Percentiles rank a stretch among this genome's conserved stretches.
Evolutionary conservation across 176 grass and related monocot genomes (phyloP).

Genomic region (Rhynchospora pubera): DNA sequence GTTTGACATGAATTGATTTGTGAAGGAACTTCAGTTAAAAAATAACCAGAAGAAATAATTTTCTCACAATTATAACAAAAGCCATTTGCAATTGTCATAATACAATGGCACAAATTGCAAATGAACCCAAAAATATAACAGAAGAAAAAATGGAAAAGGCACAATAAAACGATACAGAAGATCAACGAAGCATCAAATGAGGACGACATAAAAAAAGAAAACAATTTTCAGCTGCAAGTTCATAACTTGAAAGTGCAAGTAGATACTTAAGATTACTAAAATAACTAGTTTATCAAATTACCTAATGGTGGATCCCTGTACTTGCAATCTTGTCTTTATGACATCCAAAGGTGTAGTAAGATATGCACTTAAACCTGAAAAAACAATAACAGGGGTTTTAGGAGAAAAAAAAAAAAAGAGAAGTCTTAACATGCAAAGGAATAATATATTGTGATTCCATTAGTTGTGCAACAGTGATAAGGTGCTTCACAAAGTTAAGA

Average conservation of each 20-base stretch:
- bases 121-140: background rate
- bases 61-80: no score
- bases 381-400: constrained; percentile 11
- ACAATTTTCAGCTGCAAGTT: background rate
- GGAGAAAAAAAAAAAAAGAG: background rate
- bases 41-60: background rate
- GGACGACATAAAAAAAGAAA: background rate
- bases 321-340: constrained; percentile 88
- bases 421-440: background rate
- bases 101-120: background rate
- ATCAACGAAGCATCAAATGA: background rate
- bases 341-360: constrained; percentile 82
- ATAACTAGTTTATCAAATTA: constrained; percentile 7
- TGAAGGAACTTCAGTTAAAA: background rate
- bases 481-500: no score
- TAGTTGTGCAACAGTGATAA: no score
- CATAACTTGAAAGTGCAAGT: background rate
- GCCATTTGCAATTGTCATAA: background rate
- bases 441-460: background rate
- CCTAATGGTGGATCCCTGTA: constrained; percentile 78
- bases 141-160: background rate
- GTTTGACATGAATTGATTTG: background rate
- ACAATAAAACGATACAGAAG: no score
- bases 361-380: constrained; percentile 78
- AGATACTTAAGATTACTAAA: background rate